Conservation (phyloP, 805 yeast genomes). For the Kregervanrija delftensis region DNA sequence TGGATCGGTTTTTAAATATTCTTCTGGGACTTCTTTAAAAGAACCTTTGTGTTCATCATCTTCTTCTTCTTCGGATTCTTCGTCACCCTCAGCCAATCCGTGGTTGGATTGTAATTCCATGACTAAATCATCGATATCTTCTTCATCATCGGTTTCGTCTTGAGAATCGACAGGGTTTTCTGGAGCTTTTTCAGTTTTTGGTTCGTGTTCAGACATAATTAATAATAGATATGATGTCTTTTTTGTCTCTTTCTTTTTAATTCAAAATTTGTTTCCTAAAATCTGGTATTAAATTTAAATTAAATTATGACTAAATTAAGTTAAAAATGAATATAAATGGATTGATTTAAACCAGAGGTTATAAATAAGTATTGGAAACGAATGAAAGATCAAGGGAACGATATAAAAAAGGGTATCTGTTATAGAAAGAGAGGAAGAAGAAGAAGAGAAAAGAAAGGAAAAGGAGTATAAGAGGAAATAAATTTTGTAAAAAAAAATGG, state of each 20-base stretch:
- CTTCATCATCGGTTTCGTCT: constrained; percentile 43
- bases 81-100: constrained; percentile 42
- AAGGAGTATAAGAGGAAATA: not conserved
- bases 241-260: not conserved
- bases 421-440: not conserved
- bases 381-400: constrained; percentile 1
- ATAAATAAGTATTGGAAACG: not conserved
- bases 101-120: constrained; percentile 72
- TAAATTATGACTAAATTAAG: not conserved
- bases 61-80: constrained; percentile 50
- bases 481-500: not conserved
- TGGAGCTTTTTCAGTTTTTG: constrained; percentile 8
- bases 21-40: constrained; percentile 79
- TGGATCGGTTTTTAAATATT: constrained; percentile 76
- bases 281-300: not conserved
- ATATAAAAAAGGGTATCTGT: constrained; percentile 3
- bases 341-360: too few species aligned
- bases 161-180: constrained; percentile 8
- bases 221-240: not conserved
- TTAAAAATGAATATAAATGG: not conserved
- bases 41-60: constrained; percentile 42
- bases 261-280: not conserved
- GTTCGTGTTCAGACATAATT: constrained; percentile 8
- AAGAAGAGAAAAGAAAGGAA: not conserved
- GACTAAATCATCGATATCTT: constrained; percentile 66